Evolutionary conservation across 2,329 filamentous ascomycete genomes (phyloP).

Genomic region (Phyllosticta capitalensis): DNA sequence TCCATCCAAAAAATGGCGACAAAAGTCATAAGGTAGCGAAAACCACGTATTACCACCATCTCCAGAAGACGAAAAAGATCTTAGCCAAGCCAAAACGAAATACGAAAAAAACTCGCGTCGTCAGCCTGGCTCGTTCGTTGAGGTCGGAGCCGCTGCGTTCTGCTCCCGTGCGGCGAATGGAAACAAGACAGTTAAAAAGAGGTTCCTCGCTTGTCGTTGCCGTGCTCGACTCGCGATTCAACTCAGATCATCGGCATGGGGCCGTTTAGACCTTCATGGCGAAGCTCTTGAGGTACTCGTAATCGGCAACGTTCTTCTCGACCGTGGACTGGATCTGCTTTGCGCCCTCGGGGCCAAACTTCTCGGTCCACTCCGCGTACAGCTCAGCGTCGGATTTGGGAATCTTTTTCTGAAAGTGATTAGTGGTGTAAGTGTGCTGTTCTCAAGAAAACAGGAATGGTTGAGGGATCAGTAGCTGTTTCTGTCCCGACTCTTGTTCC

Average conservation of each 20-base stretch:
- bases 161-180: too few relatives aligned
- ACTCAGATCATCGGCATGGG: neutral
- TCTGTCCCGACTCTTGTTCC: neutral
- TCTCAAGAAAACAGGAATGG: neutral
- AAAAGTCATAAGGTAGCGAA: too few relatives aligned
- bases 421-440: conserved; percentile 9
- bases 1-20: too few relatives aligned
- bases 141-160: neutral
- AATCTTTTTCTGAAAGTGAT: conserved; percentile 44
- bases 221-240: too few relatives aligned
- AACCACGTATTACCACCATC: neutral
- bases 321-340: conserved; percentile 62
- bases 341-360: conserved; percentile 63
- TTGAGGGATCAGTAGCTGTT: neutral
- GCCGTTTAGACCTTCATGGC: conserved; percentile 42
- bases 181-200: too few relatives aligned
- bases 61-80: neutral
- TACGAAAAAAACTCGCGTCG: neutral
- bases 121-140: neutral
- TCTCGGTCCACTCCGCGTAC: conserved; percentile 61
- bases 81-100: neutral
- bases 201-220: too few relatives aligned
- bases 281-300: conserved; percentile 75
- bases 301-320: conserved; percentile 61
- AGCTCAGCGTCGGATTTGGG: conserved; percentile 56